Base-by-base conservation (phyloP, 2,329 filamentous ascomycete genomes). In the Penicillium vulpinum region DNA sequence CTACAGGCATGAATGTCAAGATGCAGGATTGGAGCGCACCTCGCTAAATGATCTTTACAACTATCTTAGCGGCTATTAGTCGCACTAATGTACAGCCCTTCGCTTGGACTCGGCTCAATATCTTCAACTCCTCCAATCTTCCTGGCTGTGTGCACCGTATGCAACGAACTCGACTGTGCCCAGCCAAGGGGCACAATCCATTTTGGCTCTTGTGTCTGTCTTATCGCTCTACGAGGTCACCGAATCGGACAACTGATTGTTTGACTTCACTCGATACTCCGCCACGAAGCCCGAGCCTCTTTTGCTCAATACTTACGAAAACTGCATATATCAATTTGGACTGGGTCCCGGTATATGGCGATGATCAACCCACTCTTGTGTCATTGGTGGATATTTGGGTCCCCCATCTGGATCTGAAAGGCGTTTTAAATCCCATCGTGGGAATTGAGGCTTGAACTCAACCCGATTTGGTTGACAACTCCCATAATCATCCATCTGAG, bases 1-100 rank as follows among this genome's bases (percentile, higher is more conserved):
- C 69, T 5, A 62, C 11, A 16, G 52, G 66, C 28, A 63, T 63
- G 61, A 71, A 70, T 54, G 69, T 74, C 35, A 75, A 76, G 58
- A 70, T 75, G 65, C 70, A 75, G 43, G 71, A 75, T 51, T 71
- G 73, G 68, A 65, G 54, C 38, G 73, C 74, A 33, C 49, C 48
- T 49, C 65, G 72, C 53, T 75, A 66, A 66, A 55, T 41, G 21
- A 46, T 24, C 5, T n/a, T n/a, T n/a, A n/a, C n/a, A n/a, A 26
- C 16, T 24, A 28, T 31, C 21, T 18, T 11, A 8, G 18, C 43
- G 18, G 40, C 22, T 15, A 48, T 16, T 11, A 28, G n/a, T 41
- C 24, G 29, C 35, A 35, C 21, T 16, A 24, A 18, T 44, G 38
- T 36, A 57, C 22, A 53, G 29, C 22, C 22, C 29, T n/a, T 58